Evolutionary conservation across 2,329 filamentous ascomycete genomes (phyloP), one percentile per base, ranked within the genome.

Genomic region (Colletotrichum sansevieriae): DNA sequence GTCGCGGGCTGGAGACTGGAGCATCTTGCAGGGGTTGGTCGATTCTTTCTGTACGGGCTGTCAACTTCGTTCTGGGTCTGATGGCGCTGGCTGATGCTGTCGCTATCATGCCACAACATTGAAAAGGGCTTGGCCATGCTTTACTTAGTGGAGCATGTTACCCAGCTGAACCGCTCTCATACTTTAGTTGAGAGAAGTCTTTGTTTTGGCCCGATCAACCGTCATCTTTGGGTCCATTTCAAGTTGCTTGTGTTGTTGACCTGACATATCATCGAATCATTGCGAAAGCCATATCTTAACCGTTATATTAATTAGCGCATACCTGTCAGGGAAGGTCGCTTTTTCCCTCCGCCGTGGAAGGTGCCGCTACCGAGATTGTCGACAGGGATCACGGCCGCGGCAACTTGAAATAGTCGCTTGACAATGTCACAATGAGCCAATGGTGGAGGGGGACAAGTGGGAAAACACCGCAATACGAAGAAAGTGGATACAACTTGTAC

Each of bases 391-490:
- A 11, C 35, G 47, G 55, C 41, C 29, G 43, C 13, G 49, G 47
- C 41, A 59, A 51, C 55, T 59, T 12, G 3, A 60, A 49, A 60
- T 37, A 65, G 65, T 35, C 39, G 65, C 47, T 15, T 58, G 44
- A 35, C 18, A 18, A 18, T 18, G 18, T 18, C 18, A 18, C 18
- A 20, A 43, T 25, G 18, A 58, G 54, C 65, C 65, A 68, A 65
- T 68, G 12, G 46, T 13, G 13, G 15, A 13, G n/a, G 13, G 35
- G 13, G 29, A 37, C 13, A 41, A 20, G 47, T 49, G 55, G 52
- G 61, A 29, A 44, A 20, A 20, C 25, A 25, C 25, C 4, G 25
- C 25, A 25, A 68, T 68, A 68, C 65, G 65, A 68, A 63, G 12
- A 49, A 35, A 65, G 65, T 65, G 65, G 65, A 56, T 56, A 59